Evolutionary conservation across 495 filamentous ascomycete species (phyloP), one percentile per base, ranked within the genome.

Genomic region (Coniosporium apollinis): DNA sequence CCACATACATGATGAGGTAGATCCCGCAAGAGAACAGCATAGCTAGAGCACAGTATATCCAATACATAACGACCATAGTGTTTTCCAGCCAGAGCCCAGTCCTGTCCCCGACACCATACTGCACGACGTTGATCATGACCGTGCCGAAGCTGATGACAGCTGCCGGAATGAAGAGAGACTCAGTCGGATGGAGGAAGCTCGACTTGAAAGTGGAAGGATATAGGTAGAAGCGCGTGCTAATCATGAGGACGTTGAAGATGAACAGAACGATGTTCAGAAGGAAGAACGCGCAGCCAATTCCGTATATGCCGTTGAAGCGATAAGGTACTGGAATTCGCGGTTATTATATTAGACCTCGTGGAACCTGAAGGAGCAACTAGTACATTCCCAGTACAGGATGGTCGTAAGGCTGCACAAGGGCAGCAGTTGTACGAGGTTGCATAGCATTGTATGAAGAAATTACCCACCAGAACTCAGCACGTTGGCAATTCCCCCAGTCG

Each of bases 401-500:
- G n/a, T n/a, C n/a, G n/a, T n/a, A n/a, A n/a, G n/a, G n/a, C n/a
- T n/a, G n/a, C n/a, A n/a, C n/a, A n/a, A n/a, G n/a, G n/a, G n/a
- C n/a, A n/a, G n/a, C n/a, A n/a, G n/a, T n/a, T n/a, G n/a, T n/a
- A n/a, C n/a, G n/a, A n/a, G n/a, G n/a, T n/a, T n/a, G n/a, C n/a
- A n/a, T n/a, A n/a, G n/a, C n/a, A n/a, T n/a, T n/a, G n/a, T n/a
- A n/a, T n/a, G n/a, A n/a, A n/a, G n/a, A n/a, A n/a, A n/a, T 5
- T n/a, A 54, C 57, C 43, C 65, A 82, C 79, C 65, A 16, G 66
- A 61, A 47, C 78, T 66, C 34, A 89, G 49, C 8, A 83, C 77
- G 57, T 86, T 89, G 6, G 82, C 76, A 40, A 92, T 61, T 0
- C 83, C 83, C 9, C 82, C 83, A 0, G 83, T 89, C 2, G 82